Evolutionary conservation across 306 rosid species (phyloP).

Genomic region (Fragaria iinumae): DNA sequence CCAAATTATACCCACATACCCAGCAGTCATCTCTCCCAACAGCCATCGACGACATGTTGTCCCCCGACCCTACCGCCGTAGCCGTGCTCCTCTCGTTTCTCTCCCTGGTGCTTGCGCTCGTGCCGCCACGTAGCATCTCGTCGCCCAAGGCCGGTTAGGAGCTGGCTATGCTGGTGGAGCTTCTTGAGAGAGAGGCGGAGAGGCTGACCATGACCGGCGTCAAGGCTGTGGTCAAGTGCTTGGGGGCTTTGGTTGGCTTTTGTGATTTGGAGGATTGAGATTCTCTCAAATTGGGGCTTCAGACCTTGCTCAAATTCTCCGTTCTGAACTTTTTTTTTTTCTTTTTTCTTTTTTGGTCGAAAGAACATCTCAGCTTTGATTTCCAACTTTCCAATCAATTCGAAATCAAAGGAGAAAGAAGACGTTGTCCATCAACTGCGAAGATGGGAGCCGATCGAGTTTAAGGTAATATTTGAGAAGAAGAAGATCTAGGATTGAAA

Average conservation of each 20-base stretch:
- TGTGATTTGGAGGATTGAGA: slow-evolving; percentile 83
- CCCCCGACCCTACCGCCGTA: slow-evolving; percentile 48
- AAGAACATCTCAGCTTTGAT: no score
- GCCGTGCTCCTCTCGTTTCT: slow-evolving; percentile 66
- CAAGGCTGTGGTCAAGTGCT: slow-evolving; percentile 73
- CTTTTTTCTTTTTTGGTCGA: no score
- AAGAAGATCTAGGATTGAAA: no score
- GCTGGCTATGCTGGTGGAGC: slow-evolving; percentile 33
- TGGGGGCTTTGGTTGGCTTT: slow-evolving; percentile 71
- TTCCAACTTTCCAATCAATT: no score
- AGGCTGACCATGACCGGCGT: slow-evolving; percentile 44
- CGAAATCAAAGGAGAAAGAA: no score
- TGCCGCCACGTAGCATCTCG: slow-evolving; percentile 37
- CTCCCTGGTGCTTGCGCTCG: slow-evolving; percentile 60
- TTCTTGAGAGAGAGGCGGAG: slow-evolving; percentile 47
- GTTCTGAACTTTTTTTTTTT: not conserved
- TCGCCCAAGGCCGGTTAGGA: slow-evolving; percentile 50
- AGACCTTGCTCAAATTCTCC: slow-evolving; percentile 64
- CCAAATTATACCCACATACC: no score
- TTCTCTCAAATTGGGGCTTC: slow-evolving; percentile 61
- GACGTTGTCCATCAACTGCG: no score
- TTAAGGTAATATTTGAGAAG: no score
- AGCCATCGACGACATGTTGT: slow-evolving; percentile 40
- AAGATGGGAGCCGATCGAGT: no score
- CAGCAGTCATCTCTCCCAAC: no score